Conservation (phyloP, 345 rosid species). For the Mercurialis annua region DNA sequence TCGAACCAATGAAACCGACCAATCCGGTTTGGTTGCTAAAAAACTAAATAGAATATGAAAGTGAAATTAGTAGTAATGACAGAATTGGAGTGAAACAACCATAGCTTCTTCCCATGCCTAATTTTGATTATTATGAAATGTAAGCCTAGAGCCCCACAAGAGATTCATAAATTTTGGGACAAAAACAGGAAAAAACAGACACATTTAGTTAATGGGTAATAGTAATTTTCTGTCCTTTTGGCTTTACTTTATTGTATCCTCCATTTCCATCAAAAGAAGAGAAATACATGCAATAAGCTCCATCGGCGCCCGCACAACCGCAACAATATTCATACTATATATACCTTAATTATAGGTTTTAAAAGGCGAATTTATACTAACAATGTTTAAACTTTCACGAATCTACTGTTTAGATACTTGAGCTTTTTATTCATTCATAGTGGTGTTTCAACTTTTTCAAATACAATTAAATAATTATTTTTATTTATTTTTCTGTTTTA, state of each 20-base stretch:
- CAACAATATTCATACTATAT: background rate
- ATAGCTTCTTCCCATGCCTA: background rate
- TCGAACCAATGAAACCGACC: too few species aligned
- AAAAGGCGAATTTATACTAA: background rate
- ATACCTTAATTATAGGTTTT: background rate
- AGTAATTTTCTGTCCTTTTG: background rate
- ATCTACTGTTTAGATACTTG: too few species aligned
- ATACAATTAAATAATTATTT: too few species aligned
- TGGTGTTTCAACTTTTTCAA: too few species aligned
- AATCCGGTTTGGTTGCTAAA: too few species aligned
- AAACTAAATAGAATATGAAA: too few species aligned
- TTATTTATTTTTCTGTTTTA: too few species aligned
- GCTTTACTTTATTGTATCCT: background rate
- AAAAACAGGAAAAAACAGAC: background rate
- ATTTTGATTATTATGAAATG: background rate
- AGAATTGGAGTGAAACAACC: background rate
- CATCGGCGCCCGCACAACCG: slow-evolving; percentile 11
- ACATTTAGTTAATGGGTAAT: background rate
- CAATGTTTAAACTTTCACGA: too few species aligned
- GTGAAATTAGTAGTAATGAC: too few species aligned
- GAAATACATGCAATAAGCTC: background rate
- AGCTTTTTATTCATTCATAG: too few species aligned
- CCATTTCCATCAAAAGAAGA: slow-evolving; percentile 7
- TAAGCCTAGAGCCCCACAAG: background rate
- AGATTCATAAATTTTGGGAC: background rate